These are phyloP conservation scores for Crithidia fasciculata DNA, from an alignment of 208 protist species.

Conservation along the genomic window DNA sequence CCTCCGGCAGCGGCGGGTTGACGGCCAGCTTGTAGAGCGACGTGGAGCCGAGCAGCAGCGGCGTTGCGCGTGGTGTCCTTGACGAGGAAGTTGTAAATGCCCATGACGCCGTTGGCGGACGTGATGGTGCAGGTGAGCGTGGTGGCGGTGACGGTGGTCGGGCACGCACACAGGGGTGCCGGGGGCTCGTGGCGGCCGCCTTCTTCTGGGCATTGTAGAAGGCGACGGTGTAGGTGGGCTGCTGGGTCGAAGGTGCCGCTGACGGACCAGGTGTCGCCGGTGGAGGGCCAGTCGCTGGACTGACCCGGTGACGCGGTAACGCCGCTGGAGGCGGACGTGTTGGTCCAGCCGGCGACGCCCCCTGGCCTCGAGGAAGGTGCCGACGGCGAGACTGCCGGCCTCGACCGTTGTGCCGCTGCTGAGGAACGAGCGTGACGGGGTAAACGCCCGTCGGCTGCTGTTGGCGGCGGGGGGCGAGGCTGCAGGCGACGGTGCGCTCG, in stretches of 20 bases:
- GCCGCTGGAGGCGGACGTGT: no score
- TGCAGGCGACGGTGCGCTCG: conserved; percentile 13
- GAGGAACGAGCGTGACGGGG: conserved; percentile 20
- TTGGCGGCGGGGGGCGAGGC: conserved; percentile 21
- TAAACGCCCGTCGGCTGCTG: conserved; percentile 9
- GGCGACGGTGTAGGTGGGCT: conserved; percentile 37
- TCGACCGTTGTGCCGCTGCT: no score
- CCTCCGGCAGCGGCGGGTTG: conserved; percentile 32
- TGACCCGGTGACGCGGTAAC: conserved; percentile 15
- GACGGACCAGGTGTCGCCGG: no score
- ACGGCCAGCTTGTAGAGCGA: conserved; percentile 26
- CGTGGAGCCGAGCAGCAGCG: conserved; percentile 33
- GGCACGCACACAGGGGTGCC: conserved; percentile 13
- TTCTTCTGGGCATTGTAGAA: conserved; percentile 33
- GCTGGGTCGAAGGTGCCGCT: no score
- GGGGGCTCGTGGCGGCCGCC: conserved; percentile 6
- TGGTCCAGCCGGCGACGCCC: no score
- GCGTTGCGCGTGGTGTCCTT: conserved; percentile 20
- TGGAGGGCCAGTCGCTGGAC: no score
- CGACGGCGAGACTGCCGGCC: neutral
- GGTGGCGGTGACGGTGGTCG: conserved; percentile 14
- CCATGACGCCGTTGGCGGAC: conserved; percentile 28
- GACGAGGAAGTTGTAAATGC: conserved; percentile 43
- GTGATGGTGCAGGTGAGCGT: conserved; percentile 35
- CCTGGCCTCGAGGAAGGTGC: conserved; percentile 33